Evolutionary conservation across 441 rosid genomes (phyloP).

Genomic region (California macrophylla): DNA sequence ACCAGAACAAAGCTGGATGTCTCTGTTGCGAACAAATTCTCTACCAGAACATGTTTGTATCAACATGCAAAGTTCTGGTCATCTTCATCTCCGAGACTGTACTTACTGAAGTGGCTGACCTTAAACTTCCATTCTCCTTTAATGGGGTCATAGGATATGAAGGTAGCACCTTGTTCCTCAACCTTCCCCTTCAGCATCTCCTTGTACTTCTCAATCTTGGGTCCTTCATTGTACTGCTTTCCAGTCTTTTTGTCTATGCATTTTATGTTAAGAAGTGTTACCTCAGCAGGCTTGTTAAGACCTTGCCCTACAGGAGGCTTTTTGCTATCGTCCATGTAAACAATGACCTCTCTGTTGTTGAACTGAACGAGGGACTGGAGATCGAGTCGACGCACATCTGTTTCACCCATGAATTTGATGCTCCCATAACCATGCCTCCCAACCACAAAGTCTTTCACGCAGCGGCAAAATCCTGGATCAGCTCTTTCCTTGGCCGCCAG

Average conservation of each 20-base stretch:
- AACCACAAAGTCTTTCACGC: constrained; percentile 66
- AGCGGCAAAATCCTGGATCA: constrained; percentile 61
- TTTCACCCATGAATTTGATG: constrained; percentile 76
- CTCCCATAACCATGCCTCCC: constrained; percentile 84
- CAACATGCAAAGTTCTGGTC: not conserved
- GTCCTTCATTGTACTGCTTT: constrained; percentile 57
- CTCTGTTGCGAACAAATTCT: no score
- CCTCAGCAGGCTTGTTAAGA: constrained; percentile 84
- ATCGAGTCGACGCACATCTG: constrained; percentile 75
- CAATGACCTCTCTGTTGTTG: constrained; percentile 78
- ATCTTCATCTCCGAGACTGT: constrained; percentile 49
- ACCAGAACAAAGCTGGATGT: no score
- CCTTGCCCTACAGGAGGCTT: constrained; percentile 93
- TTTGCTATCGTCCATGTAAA: constrained; percentile 80
- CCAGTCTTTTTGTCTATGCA: constrained; percentile 76
- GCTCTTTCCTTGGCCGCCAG: constrained; percentile 85
- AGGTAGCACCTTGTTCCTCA: constrained; percentile 82
- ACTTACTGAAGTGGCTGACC: constrained; percentile 75
- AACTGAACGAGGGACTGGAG: constrained; percentile 72
- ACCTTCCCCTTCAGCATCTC: constrained; percentile 83
- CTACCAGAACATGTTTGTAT: no score
- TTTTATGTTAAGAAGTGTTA: constrained; percentile 80
- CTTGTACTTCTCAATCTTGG: constrained; percentile 56
- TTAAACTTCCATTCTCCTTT: constrained; percentile 89
- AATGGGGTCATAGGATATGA: constrained; percentile 65